Conservation (phyloP, 106 monocot genomes). For the Dendrobium nobile region DNA sequence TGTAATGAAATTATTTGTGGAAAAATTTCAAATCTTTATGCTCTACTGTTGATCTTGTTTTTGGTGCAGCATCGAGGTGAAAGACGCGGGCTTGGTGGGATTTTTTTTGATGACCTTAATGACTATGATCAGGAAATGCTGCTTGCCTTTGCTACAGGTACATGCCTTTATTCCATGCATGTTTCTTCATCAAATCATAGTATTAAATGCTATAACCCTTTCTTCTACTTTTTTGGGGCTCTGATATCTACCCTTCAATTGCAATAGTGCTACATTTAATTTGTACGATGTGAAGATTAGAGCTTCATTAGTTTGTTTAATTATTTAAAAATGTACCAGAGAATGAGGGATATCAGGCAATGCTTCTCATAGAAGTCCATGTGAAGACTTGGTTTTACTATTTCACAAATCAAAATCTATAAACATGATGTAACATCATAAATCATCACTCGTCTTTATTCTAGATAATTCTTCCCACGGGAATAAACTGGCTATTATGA, state of each 20-base stretch:
- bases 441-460: background rate
- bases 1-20: background rate
- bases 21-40: background rate
- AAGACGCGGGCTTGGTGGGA: slow-evolving; percentile 96
- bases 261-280: background rate
- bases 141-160: slow-evolving; percentile 86
- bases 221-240: background rate
- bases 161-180: background rate
- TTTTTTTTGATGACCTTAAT: slow-evolving; percentile 99
- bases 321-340: background rate
- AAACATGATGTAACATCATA: background rate
- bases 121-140: slow-evolving; percentile 99
- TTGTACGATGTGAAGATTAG: background rate
- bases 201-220: background rate
- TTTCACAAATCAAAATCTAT: background rate
- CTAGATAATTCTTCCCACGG: background rate
- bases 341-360: background rate
- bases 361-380: background rate
- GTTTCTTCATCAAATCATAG: background rate
- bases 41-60: slow-evolving; percentile 9
- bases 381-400: background rate
- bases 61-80: slow-evolving; percentile 88
- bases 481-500: too few species aligned
- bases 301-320: background rate
- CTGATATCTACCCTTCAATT: background rate